phyloP scores from a whole-genome alignment of 2,329 filamentous ascomycete genomes.

The Cladosporium sp. region DNA sequence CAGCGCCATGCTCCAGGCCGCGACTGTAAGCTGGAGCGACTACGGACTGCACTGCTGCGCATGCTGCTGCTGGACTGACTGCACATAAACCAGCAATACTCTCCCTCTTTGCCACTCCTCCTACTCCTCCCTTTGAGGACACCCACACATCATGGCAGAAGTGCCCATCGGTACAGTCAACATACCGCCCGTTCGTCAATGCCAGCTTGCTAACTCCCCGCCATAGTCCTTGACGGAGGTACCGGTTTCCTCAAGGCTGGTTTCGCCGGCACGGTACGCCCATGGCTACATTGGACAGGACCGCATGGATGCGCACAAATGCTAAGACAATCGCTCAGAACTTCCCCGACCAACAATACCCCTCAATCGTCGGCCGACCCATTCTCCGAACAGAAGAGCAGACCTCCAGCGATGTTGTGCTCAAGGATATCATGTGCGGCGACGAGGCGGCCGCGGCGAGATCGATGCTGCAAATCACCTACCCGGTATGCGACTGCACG shows the following conservation, averaged over 20 bases:
- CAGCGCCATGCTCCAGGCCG: slow-evolving; percentile 8
- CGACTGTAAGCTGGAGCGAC: not conserved
- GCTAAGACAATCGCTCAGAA: slow-evolving; percentile 54
- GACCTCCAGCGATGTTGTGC: slow-evolving; percentile 61
- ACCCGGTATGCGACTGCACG: slow-evolving; percentile 60
- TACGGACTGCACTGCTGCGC: not conserved
- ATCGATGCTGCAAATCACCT: slow-evolving; percentile 97
- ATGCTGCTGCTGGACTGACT: not conserved
- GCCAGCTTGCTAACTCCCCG: slow-evolving; percentile 17
- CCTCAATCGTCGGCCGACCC: slow-evolving; percentile 94
- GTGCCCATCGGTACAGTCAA: slow-evolving; percentile 44
- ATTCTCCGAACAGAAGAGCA: slow-evolving; percentile 95
- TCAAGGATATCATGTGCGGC: slow-evolving; percentile 99
- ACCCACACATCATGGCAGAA: slow-evolving; percentile 38
- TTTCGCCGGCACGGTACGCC: slow-evolving; percentile 78
- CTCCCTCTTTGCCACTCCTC: not conserved
- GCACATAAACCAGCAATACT: not conserved
- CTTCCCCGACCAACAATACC: slow-evolving; percentile 98
- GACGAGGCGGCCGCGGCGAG: slow-evolving; percentile 94
- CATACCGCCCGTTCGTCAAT: slow-evolving; percentile 2
- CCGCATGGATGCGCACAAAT: not conserved
- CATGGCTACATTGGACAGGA: not conserved
- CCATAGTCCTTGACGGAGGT: slow-evolving; percentile 93
- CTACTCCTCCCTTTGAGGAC: slow-evolving; percentile 15
- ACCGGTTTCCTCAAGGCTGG: slow-evolving; percentile 99